Evolutionary conservation across 768 basidiomycete genomes (phyloP).

Genomic region (Glaciozyma martinii): DNA sequence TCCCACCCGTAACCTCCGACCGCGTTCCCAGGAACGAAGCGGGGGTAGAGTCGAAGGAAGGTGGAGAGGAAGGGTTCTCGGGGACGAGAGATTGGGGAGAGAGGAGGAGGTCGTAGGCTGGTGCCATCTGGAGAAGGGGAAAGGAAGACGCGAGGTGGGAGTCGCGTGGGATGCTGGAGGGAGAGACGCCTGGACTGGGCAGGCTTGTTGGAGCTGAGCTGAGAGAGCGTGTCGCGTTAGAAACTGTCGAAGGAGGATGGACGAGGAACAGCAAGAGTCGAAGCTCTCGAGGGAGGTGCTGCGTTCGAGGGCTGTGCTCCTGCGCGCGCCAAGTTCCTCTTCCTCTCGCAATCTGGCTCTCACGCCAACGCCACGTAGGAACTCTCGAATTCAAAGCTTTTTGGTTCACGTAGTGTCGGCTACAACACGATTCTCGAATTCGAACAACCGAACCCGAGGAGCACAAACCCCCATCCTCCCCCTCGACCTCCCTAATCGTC

Average conservation of each 20-base stretch:
- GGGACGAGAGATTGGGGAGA: not conserved
- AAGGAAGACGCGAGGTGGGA: not conserved
- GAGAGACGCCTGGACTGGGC: not conserved
- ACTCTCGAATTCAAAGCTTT: too few species aligned
- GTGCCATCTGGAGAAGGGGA: not conserved
- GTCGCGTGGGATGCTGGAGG: not conserved
- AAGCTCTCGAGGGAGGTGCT: not conserved
- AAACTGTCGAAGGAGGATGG: not conserved
- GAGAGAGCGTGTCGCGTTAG: not conserved
- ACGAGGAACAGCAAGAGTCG: not conserved
- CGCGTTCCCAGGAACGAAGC: too few species aligned
- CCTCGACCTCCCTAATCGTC: not conserved
- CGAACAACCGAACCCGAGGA: not conserved
- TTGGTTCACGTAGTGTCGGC: too few species aligned
- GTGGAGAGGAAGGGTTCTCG: not conserved
- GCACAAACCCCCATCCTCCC: not conserved
- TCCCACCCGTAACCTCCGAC: too few species aligned
- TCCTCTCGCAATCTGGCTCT: too few species aligned
- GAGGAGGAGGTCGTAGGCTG: not conserved
- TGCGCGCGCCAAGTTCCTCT: too few species aligned
- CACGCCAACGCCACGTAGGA: too few species aligned
- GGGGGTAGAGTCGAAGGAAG: not conserved
- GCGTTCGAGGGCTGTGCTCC: too few species aligned
- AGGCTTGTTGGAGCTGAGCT: not conserved
- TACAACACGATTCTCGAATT: not conserved